Base-by-base conservation (phyloP, 768 basidiomycete species). In the Steccherinum ochraceum region DNA sequence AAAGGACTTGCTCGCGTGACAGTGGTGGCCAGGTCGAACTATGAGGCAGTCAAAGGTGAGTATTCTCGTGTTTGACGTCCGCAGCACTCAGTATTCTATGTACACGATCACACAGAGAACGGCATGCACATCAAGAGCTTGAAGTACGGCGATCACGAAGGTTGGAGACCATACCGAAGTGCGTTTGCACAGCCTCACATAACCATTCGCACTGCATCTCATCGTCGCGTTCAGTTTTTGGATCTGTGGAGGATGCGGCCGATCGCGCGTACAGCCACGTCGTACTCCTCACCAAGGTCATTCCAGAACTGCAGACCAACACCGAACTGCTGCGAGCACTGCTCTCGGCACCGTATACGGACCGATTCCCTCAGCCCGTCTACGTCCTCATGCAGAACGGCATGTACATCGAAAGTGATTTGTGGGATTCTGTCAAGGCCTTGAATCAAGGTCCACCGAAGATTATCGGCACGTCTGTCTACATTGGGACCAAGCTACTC, bases 301-400 rank as follows among this genome's bases (percentile, higher is more conserved):
- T 89, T 16, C 86, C 87, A 3, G 87, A 90, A 57, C 59, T 85
- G 10, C 59, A 68, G 1, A 76, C 72, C 11, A 86, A 83, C 4
- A 69, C 86, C 0, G 61, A 67, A 3, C 62, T 89, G 5, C 72
- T 90, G 20, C 69, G 69, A 5, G 77, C 83, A 4, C 62, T 89
- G 30, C 63, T 89, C 42, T 71, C 72, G 2, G 40, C 66, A 1
- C 67, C 74, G 20, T 80, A 82, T 66, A 58, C 68, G 45, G 70
- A 75, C 25, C 59, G 59, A 42, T 68, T 72, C 53, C 55, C 70
- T 3, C 80, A 83, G 57, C 83, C 83, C 1, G 76, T 73, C 1
- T 83, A 81, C 59, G 79, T 83, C 2, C 61, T 86, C 12, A 56
- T 84, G 45, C 82, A 89, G 70, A 90, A 90, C 61, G 86, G 87